A percentile compares a stretch with the other conserved stretches of the same genome.
phyloP scores from a whole-genome alignment of 2,329 filamentous ascomycete genomes.

The Aspergillus transmontanensis region DNA sequence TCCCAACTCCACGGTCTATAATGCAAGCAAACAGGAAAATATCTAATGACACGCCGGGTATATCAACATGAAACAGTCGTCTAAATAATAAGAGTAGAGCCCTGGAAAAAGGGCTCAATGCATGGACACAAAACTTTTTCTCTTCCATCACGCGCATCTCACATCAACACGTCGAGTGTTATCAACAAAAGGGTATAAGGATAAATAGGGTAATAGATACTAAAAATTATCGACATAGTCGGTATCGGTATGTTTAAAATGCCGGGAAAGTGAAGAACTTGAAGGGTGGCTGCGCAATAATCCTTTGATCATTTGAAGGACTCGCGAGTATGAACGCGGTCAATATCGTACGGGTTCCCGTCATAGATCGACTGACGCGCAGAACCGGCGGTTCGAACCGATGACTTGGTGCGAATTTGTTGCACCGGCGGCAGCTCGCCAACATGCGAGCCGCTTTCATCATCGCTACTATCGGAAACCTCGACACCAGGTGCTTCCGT shows the following conservation, averaged over 20 bases:
- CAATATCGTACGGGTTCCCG: slow-evolving; percentile 48
- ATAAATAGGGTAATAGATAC: slow-evolving; percentile 13
- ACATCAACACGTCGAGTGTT: slow-evolving; percentile 10
- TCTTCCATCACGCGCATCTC: slow-evolving; percentile 16
- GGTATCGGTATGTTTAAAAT: slow-evolving; percentile 2
- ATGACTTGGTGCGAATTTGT: slow-evolving; percentile 33
- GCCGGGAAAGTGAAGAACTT: not conserved
- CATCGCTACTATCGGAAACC: slow-evolving; percentile 25
- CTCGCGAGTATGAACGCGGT: slow-evolving; percentile 46
- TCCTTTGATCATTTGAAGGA: slow-evolving; percentile 32
- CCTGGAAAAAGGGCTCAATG: slow-evolving; percentile 7
- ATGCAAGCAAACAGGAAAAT: slow-evolving; percentile 12
- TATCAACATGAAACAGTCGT: slow-evolving; percentile 19
- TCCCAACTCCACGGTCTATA: slow-evolving; percentile 16
- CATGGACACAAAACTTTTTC: slow-evolving; percentile 7
- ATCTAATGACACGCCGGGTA: slow-evolving; percentile 19
- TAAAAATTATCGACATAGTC: slow-evolving; percentile 24
- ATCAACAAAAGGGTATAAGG: slow-evolving; percentile 1
- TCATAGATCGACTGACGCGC: slow-evolving; percentile 39
- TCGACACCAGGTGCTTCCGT: slow-evolving; percentile 35
- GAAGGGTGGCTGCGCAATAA: not conserved
- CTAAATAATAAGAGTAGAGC: slow-evolving; percentile 6
- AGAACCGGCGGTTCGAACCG: slow-evolving; percentile 27
- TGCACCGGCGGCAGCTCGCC: slow-evolving; percentile 22
- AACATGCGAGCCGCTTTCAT: slow-evolving; percentile 24